These are phyloP conservation scores for Nicotiana benthamiana DNA, from an alignment of 257 asterid species.

Conservation along the genomic window DNA sequence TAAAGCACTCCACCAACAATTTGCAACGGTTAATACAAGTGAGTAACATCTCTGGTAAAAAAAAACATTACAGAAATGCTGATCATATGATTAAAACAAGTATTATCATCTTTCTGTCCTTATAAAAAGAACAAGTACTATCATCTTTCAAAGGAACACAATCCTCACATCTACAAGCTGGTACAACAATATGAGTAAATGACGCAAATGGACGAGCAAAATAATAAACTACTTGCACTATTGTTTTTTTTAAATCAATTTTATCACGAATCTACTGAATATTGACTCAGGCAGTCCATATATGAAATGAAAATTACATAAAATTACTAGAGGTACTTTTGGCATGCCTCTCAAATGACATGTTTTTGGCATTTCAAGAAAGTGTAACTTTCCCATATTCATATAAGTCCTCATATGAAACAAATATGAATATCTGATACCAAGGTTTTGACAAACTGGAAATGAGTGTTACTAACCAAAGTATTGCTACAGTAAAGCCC, in stretches of 20 bases:
- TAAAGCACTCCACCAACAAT: neutral
- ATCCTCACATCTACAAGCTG: too few relatives aligned
- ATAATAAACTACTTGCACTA: too few relatives aligned
- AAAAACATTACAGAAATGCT: too few relatives aligned
- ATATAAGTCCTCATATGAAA: neutral
- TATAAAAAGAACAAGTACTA: too few relatives aligned
- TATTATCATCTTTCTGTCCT: neutral
- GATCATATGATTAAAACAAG: slow-evolving; percentile 6
- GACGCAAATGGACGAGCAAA: too few relatives aligned
- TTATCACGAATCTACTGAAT: too few relatives aligned
- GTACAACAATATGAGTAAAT: too few relatives aligned
- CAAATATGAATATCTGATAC: neutral
- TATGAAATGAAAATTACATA: too few relatives aligned
- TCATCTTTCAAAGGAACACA: too few relatives aligned
- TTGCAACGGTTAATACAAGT: neutral
- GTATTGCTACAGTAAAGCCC: neutral
- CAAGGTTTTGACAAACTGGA: neutral
- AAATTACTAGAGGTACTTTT: neutral
- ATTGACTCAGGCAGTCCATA: too few relatives aligned
- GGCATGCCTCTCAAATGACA: neutral
- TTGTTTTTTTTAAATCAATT: too few relatives aligned
- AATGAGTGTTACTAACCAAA: neutral
- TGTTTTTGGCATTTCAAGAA: neutral
- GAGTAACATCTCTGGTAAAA: neutral
- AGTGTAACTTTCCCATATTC: neutral